Evolutionary conservation across 78 protist genomes (phyloP).

Genomic region (Dictyostelium discoideum): dicty_2.7 NC_007090.3:3246501-3247000

Average conservation of each 20-base stretch:
- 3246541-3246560: background rate
- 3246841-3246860: no score
- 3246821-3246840: background rate
- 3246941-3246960: background rate
- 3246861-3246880: background rate
- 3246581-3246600: background rate
- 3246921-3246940: background rate
- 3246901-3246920: background rate
- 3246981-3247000: background rate
- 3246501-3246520: background rate
- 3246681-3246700: background rate
- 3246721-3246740: background rate
- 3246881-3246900: background rate
- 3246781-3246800: background rate
- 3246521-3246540: background rate
- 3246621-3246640: background rate
- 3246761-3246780: background rate
- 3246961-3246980: background rate
- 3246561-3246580: background rate
- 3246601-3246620: background rate
- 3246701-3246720: background rate
- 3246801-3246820: background rate
- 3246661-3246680: constrained; percentile 1
- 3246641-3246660: constrained; percentile 23
- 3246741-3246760: background rate